Percentiles rank a stretch among this genome's conserved stretches.
phyloP scores from a whole-genome alignment of 2,329 filamentous ascomycete genomes.

The Diplodia intermedia region DNA sequence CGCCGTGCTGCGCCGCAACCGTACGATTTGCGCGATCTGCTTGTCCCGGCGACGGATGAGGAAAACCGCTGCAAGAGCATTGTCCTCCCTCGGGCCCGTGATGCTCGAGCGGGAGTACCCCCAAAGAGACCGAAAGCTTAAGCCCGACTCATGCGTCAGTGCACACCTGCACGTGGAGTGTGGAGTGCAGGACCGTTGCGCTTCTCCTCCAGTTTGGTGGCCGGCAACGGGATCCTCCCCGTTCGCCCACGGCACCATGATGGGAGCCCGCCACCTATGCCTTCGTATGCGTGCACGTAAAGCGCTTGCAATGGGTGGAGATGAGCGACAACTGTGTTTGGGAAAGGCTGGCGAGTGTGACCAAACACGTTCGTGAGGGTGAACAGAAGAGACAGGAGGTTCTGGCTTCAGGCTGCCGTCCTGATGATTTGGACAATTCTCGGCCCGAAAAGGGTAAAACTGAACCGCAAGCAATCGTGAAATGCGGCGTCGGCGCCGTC shows the following conservation, averaged over 20 bases:
- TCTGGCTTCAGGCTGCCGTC: neutral
- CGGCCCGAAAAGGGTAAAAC: neutral
- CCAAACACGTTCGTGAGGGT: neutral
- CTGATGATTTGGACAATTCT: neutral
- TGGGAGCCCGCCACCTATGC: neutral
- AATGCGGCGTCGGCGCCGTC: neutral
- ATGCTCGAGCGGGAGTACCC: slow-evolving; percentile 6
- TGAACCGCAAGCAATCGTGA: neutral
- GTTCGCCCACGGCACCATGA: neutral
- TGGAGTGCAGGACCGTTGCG: neutral
- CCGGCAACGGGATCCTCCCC: neutral
- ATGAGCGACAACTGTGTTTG: neutral
- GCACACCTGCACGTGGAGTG: neutral
- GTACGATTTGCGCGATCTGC: slow-evolving; percentile 8
- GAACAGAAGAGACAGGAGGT: too few relatives aligned
- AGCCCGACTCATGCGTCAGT: slow-evolving; percentile 2
- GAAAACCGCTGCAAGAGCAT: slow-evolving; percentile 1
- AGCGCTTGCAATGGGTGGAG: neutral
- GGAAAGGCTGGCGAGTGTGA: neutral
- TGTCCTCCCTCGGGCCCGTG: slow-evolving; percentile 1
- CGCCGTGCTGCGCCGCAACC: slow-evolving; percentile 16
- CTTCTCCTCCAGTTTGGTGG: neutral
- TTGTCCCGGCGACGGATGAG: neutral
- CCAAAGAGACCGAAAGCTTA: slow-evolving; percentile 1
- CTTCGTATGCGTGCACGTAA: neutral